Percentiles rank a stretch among this genome's conserved stretches.
phyloP scores from a whole-genome alignment of 768 basidiomycete genomes.

The Calocybe indica region DNA sequence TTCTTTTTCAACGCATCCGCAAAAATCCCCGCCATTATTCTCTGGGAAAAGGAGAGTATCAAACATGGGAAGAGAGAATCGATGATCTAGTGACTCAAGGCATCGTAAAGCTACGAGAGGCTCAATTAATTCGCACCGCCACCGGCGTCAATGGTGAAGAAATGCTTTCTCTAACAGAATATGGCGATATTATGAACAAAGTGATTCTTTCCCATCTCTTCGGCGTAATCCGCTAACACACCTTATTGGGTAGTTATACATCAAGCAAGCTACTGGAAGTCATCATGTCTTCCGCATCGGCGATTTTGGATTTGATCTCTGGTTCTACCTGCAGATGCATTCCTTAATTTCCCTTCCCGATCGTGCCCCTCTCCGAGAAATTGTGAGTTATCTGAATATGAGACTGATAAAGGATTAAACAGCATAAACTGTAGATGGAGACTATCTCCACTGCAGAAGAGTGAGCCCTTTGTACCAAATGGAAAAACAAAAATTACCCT shows the following conservation, averaged over 20 bases:
- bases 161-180: constrained; percentile 58
- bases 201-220: constrained; percentile 27
- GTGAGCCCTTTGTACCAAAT: constrained; percentile 27
- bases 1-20: constrained; percentile 80
- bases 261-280: constrained; percentile 61
- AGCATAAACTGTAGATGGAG: constrained; percentile 44
- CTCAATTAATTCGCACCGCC: constrained; percentile 50
- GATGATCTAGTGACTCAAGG: constrained; percentile 72
- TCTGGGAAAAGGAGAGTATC: constrained; percentile 45
- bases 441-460: constrained; percentile 61
- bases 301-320: neutral
- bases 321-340: constrained; percentile 46
- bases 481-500: neutral
- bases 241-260: constrained; percentile 54
- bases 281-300: neutral
- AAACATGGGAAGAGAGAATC: constrained; percentile 66
- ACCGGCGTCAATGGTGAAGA: constrained; percentile 27
- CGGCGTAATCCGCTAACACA: neutral
- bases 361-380: constrained; percentile 52
- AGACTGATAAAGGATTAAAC: constrained; percentile 1
- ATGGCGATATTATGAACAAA: constrained; percentile 86
- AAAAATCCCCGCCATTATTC: constrained; percentile 80
- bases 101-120: constrained; percentile 51
- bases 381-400: constrained; percentile 40
- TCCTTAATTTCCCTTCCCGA: constrained; percentile 55